Percentiles rank a stretch among this genome's conserved stretches.
These are phyloP conservation scores for Thielaviopsis musarum DNA, from an alignment of 2,329 filamentous ascomycete genomes.

Conservation along the genomic window DNA sequence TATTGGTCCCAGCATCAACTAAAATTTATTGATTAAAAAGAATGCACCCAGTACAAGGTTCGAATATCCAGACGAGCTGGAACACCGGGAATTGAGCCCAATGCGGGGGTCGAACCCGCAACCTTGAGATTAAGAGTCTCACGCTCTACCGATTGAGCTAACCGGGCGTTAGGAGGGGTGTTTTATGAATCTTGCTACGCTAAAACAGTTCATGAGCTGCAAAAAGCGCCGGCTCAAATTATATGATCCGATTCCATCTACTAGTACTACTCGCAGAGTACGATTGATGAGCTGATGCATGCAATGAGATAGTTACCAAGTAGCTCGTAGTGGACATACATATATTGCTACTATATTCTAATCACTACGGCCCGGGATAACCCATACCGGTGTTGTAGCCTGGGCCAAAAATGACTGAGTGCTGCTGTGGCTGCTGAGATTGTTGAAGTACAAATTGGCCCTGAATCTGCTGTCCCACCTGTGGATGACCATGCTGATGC, in stretches of 20 bases:
- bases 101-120: conserved; percentile 25
- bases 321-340: too few relatives aligned
- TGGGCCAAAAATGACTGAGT: neutral
- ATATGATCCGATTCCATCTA: too few relatives aligned
- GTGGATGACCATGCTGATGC: neutral
- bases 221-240: too few relatives aligned
- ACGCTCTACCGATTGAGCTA: conserved; percentile 60
- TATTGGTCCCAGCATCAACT: too few relatives aligned
- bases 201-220: too few relatives aligned
- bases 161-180: conserved; percentile 24
- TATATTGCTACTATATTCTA: neutral
- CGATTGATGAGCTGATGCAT: too few relatives aligned
- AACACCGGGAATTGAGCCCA: conserved; percentile 14
- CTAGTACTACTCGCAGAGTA: too few relatives aligned
- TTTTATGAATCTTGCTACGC: too few relatives aligned
- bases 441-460: neutral
- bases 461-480: neutral
- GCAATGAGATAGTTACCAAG: too few relatives aligned
- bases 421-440: neutral
- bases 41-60: neutral
- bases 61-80: conserved; percentile 10
- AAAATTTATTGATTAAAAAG: too few relatives aligned
- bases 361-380: neutral
- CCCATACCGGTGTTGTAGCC: neutral
- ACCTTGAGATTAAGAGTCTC: conserved; percentile 44